phyloP scores from a whole-genome alignment of 2,329 filamentous ascomycete genomes.

The Cordyceps tenuipes region DNA sequence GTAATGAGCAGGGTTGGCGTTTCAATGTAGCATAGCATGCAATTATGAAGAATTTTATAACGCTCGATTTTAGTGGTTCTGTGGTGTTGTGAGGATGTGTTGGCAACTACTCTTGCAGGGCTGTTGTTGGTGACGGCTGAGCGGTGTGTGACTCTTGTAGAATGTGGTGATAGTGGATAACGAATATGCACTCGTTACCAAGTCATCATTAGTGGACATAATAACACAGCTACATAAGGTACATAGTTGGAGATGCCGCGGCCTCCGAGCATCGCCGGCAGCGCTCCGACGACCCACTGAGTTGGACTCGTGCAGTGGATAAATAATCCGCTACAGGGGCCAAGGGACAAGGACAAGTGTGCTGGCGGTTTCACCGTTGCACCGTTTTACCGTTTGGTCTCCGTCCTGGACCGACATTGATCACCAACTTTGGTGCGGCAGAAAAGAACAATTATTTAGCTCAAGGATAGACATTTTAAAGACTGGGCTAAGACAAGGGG shows the following conservation, averaged over 20 bases:
- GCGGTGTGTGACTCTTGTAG: not conserved
- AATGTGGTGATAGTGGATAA: not conserved
- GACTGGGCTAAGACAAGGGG: not conserved
- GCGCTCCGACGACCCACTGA: conserved; percentile 3
- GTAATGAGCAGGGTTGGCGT: not conserved
- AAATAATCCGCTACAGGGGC: too few species aligned
- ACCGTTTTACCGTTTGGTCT: not conserved
- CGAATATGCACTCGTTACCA: too few species aligned
- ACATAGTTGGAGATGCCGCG: not conserved
- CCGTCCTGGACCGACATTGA: not conserved
- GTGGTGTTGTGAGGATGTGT: not conserved
- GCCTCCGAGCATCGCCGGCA: conserved; percentile 7
- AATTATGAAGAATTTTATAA: not conserved
- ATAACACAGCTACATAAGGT: too few species aligned
- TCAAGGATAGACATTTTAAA: not conserved
- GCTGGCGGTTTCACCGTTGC: not conserved
- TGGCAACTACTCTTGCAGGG: not conserved
- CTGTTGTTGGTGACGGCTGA: not conserved
- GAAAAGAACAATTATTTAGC: not conserved
- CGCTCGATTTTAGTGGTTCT: not conserved
- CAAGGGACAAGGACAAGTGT: not conserved
- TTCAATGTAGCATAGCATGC: not conserved
- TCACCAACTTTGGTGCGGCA: not conserved
- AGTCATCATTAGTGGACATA: too few species aligned
- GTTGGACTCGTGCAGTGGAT: not conserved